Conservation (phyloP, 257 asterid species). For the Nicotiana paniculata region DNA sequence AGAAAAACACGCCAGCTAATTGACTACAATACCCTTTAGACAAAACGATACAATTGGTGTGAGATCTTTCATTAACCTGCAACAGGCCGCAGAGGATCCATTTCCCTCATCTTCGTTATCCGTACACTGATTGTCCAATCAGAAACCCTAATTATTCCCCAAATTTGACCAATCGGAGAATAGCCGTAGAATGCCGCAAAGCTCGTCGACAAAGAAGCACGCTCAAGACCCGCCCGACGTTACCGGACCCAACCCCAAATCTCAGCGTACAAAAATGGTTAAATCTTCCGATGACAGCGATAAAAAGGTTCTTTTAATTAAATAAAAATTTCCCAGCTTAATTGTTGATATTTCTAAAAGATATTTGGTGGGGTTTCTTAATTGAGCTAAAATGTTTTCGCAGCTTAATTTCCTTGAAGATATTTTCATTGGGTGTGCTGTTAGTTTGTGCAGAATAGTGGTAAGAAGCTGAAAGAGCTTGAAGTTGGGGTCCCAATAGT, state of each 20-base stretch:
- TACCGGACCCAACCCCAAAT: conserved; percentile 40
- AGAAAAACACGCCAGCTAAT: too few species aligned
- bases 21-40: too few species aligned
- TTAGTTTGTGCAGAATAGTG: conserved; percentile 27
- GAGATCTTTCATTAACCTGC: too few species aligned
- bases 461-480: conserved; percentile 61
- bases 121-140: conserved; percentile 8
- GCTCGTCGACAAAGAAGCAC: conserved; percentile 29
- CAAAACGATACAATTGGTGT: too few species aligned
- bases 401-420: not conserved
- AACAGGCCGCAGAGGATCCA: too few species aligned
- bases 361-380: not conserved
- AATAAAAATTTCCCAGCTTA: not conserved
- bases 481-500: conserved; percentile 64
- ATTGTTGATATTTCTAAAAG: not conserved
- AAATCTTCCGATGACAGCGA: conserved; percentile 66
- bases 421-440: not conserved
- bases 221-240: conserved; percentile 47
- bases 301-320: conserved; percentile 30
- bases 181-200: conserved; percentile 41
- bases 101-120: too few species aligned
- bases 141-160: conserved; percentile 37
- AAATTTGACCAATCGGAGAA: conserved; percentile 15
- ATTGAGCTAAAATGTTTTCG: not conserved
- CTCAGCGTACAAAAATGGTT: conserved; percentile 44